Evolutionary conservation across 2,329 filamentous ascomycete genomes (phyloP).

Genomic region (Colletotrichum lini): DNA sequence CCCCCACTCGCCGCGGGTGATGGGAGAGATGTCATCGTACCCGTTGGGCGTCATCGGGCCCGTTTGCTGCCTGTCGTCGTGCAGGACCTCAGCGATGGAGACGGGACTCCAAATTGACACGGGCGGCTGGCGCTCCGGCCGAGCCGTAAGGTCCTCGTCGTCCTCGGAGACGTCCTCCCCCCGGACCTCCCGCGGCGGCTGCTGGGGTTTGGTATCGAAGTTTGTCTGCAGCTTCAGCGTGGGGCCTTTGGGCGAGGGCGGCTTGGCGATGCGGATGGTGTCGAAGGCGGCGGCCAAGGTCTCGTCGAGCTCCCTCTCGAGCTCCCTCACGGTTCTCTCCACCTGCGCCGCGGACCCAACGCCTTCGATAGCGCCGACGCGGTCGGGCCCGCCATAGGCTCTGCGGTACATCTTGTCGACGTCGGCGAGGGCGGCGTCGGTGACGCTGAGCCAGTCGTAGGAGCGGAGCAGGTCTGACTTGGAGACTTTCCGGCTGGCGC

Average conservation of each 20-base stretch:
- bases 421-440: constrained; percentile 64
- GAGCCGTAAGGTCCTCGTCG: constrained; percentile 56
- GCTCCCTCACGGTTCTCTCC: constrained; percentile 30
- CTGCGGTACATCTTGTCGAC: constrained; percentile 70
- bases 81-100: constrained; percentile 63
- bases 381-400: constrained; percentile 67
- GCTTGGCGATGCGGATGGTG: constrained; percentile 35
- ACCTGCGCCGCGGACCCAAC: constrained; percentile 48
- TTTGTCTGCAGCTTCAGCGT: constrained; percentile 61
- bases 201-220: constrained; percentile 49
- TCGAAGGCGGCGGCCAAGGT: constrained; percentile 29
- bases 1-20: constrained; percentile 74
- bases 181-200: neutral
- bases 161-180: constrained; percentile 48
- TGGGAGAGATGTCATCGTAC: constrained; percentile 74
- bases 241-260: constrained; percentile 46
- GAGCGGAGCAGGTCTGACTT: constrained; percentile 67
- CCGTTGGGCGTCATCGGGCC: constrained; percentile 71
- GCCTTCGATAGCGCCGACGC: constrained; percentile 62
- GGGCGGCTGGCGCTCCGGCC: constrained; percentile 49
- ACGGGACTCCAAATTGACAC: constrained; percentile 50
- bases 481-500: constrained; percentile 63
- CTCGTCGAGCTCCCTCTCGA: constrained; percentile 26
- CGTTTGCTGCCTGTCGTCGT: constrained; percentile 48
- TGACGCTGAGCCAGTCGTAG: constrained; percentile 71